These are phyloP conservation scores for Kodamaea kaohsiungensis DNA, from an alignment of 805 yeast genomes.

Conservation along the genomic window DNA sequence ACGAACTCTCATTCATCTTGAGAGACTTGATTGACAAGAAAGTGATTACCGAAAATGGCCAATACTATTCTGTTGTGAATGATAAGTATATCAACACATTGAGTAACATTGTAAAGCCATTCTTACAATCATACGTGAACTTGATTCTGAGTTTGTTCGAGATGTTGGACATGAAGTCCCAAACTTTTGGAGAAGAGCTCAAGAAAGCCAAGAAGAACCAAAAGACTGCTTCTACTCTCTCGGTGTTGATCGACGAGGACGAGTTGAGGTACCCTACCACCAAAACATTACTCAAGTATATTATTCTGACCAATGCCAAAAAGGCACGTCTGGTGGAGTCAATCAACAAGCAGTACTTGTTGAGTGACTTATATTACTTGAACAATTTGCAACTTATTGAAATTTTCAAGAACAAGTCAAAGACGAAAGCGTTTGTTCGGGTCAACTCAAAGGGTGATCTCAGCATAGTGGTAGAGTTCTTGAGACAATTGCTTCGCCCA, in stretches of 20 bases:
- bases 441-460: slow-evolving; percentile 32
- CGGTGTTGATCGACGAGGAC: slow-evolving; percentile 12
- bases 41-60: slow-evolving; percentile 15
- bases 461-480: slow-evolving; percentile 22
- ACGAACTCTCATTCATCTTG: slow-evolving; percentile 30
- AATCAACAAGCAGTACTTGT: slow-evolving; percentile 42
- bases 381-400: slow-evolving; percentile 34
- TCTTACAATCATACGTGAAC: slow-evolving; percentile 33
- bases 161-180: slow-evolving; percentile 17
- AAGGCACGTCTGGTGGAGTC: slow-evolving; percentile 25
- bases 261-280: slow-evolving; percentile 31
- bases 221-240: not conserved
- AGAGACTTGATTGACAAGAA: slow-evolving; percentile 19
- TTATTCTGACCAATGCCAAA: slow-evolving; percentile 17
- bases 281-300: slow-evolving; percentile 29
- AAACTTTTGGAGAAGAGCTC: slow-evolving; percentile 17
- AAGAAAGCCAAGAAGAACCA: slow-evolving; percentile 12
- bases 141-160: slow-evolving; percentile 20
- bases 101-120: slow-evolving; percentile 34
- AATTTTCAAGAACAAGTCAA: slow-evolving; percentile 43
- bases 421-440: slow-evolving; percentile 41
- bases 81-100: slow-evolving; percentile 22
- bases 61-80: slow-evolving; percentile 23
- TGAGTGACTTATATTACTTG: slow-evolving; percentile 40
- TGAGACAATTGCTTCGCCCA: slow-evolving; percentile 18